These are phyloP conservation scores for Sungouiozyma ichnusensis DNA, from an alignment of 805 yeast species.

Conservation along the genomic window DNA sequence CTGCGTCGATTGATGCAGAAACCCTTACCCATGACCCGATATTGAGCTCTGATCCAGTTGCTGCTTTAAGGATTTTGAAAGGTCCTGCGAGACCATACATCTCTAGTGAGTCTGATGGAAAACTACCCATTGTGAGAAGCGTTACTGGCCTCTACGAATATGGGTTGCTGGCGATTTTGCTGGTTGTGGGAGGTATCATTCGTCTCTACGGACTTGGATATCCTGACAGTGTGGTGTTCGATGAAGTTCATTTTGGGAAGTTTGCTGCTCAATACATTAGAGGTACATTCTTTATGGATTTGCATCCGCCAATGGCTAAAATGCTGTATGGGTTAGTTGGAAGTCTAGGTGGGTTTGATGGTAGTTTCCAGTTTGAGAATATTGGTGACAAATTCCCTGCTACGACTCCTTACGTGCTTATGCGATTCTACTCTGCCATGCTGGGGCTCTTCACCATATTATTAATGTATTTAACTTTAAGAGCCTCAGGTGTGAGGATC, in stretches of 20 bases:
- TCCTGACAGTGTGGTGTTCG: conserved; percentile 82
- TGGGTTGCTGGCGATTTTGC: conserved; percentile 32
- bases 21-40: neutral
- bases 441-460: conserved; percentile 61
- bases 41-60: conserved; percentile 27
- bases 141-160: conserved; percentile 32
- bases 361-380: conserved; percentile 53
- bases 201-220: conserved; percentile 50
- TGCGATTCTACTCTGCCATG: conserved; percentile 62
- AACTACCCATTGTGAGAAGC: conserved; percentile 33
- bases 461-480: conserved; percentile 55
- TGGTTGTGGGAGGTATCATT: conserved; percentile 43
- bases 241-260: conserved; percentile 95
- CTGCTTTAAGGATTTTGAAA: conserved; percentile 37
- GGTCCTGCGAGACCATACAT: conserved; percentile 49
- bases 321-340: conserved; percentile 68
- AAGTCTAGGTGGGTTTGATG: conserved; percentile 56
- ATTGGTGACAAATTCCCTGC: conserved; percentile 58
- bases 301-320: conserved; percentile 72
- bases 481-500: conserved; percentile 63
- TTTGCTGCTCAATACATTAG: conserved; percentile 74
- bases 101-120: conserved; percentile 39
- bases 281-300: conserved; percentile 60
- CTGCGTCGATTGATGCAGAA: neutral
- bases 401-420: conserved; percentile 47